Evolutionary conservation across 345 rosid species (phyloP), one percentile per base, ranked within the genome.

Genomic region (Pugionium cornutum): DNA sequence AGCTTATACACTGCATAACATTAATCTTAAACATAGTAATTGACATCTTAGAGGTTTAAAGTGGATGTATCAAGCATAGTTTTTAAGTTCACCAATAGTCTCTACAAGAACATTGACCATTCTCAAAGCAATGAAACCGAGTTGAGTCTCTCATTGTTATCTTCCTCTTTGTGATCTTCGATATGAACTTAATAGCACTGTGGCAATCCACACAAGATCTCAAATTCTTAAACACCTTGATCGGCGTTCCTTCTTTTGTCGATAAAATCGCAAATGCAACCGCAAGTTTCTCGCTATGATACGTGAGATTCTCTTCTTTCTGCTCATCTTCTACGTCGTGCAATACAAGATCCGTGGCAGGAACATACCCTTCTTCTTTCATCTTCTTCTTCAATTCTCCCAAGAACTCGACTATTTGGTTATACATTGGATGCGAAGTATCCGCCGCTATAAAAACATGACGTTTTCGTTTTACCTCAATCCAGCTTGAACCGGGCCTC

Each of bases 251-350:
- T 7, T 81, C 75, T 4, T 62, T 56, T 18, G 96, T 92, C 9
- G 95, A 64, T 59, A 92, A 71, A 64, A 92, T 83, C 35, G 95
- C 96, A 62, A 79, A 87, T 9, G 98, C 98, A 72, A 87, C 84
- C 1, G 98, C 96, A 49, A 92, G 87, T 75, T 89, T 92, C 85
- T 92, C 98, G 30, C 98, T 82, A 78, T 92, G 96, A 70, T 83
- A 84, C 35, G 80, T 82, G 10, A 89, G 92, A 57, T 83, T 85
- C 59, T 92, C 83, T 83, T 85, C 96, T 72, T 85, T 89, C 76
- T 87, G 96, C 71, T 92, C 96, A 62, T 89, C 95, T 77, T 87
- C 96, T 49, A 92, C 91, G 35, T 92, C 96, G 66, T 89, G 98
- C 63, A 92, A 59, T 40, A 87, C 98, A 63, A 84, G 80, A 58